Evolutionary conservation across 768 basidiomycete genomes (phyloP), one percentile per base, ranked within the genome.

Genomic region (Agrocybe pediades): DNA sequence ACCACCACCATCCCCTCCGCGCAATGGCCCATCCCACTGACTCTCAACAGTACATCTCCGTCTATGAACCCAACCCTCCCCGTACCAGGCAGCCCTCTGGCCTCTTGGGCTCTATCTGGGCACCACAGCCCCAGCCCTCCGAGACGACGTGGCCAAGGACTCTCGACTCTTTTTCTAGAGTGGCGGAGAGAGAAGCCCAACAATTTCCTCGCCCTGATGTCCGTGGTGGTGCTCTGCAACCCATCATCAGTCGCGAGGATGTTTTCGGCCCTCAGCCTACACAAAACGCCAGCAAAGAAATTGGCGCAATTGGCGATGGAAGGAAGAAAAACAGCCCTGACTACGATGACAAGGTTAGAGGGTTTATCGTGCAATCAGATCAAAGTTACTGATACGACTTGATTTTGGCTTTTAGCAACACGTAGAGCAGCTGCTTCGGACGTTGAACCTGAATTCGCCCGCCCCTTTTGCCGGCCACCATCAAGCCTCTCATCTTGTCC

Each of bases 241-340:
- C 67, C 40, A 56, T 71, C 49, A 66, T 75, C 53, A 76, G 65
- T 56, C 74, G 74, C 51, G 83, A 89, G 54, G 88, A 90, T 63
- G 79, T 87, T 51, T 90, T 90, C 59, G 88, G 86, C 9, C 69
- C 55, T 62, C 68, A 53, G 51, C 57, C 47, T 56, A 62, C 61
- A 26, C 56, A 60, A 44, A 58, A 56, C 20, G 40, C 51, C 13
- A 60, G 64, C 25, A 76, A 75, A 56, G 82, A 81, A 58, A 75
- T 90, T 46, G 88, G 90, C 5, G 87, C 88, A 63, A 85, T 92
- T 65, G 90, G 90, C 42, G 90, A 92, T 62, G 90, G 89, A 15
- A 81, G 88, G 60, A 88, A 85, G 70, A 85, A 79, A 66, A 74
- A 71, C 47, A 79, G 73, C 44, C 80, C 85, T 24, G 81, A 78